Evolutionary conservation across 345 rosid genomes (phyloP).

Genomic region (Eucalyptus victrix): DNA sequence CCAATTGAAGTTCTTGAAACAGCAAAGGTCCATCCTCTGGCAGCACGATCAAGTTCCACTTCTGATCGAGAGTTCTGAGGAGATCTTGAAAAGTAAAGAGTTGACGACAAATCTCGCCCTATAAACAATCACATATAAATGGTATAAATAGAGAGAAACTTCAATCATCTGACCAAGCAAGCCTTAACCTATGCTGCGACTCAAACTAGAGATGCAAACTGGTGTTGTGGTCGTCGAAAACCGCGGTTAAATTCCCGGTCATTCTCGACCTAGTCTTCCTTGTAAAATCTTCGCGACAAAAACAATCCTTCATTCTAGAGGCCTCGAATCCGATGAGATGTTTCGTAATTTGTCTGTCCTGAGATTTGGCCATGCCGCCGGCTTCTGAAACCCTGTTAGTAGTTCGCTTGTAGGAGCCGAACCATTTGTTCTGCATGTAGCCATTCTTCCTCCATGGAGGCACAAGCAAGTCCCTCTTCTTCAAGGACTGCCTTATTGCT

Average conservation of each 20-base stretch:
- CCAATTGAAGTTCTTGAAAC: background rate
- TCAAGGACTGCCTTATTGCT: conserved; percentile 50
- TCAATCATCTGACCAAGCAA: background rate
- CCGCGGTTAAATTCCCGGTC: background rate
- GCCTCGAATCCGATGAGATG: conserved; percentile 10
- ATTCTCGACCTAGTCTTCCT: background rate
- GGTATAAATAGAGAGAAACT: background rate
- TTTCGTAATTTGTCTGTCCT: background rate
- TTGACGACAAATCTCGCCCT: background rate
- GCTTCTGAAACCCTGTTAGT: conserved; percentile 8
- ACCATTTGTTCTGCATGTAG: conserved; percentile 88
- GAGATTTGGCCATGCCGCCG: background rate
- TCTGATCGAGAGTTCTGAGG: background rate
- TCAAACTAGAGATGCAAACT: background rate
- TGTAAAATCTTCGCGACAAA: background rate
- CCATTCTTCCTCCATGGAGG: conserved; percentile 88
- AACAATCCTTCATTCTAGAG: background rate
- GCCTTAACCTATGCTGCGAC: background rate
- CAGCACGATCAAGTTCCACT: background rate
- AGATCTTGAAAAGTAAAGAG: background rate
- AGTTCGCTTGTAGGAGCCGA: conserved; percentile 54
- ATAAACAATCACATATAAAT: background rate
- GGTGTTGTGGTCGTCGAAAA: background rate
- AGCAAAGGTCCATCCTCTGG: background rate
- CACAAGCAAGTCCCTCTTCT: conserved; percentile 18